These are phyloP conservation scores for Metarhizium guizhouense DNA, from an alignment of 2,329 filamentous ascomycete species.

Conservation along the genomic window DNA sequence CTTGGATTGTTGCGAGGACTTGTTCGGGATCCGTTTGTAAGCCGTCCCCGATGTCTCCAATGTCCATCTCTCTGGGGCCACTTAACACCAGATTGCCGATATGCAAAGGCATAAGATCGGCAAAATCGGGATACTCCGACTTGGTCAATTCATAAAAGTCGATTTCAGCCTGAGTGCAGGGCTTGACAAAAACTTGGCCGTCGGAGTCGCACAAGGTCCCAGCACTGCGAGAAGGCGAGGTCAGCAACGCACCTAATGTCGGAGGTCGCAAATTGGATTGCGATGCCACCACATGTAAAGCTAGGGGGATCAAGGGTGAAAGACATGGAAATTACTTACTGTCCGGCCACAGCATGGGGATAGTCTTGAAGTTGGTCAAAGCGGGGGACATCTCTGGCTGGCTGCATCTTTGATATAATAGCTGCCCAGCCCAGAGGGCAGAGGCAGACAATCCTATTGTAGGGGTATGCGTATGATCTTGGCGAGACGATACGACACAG, in stretches of 20 bases:
- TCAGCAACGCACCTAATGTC: not conserved
- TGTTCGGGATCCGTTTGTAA: constrained; percentile 23
- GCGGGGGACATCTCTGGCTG: constrained; percentile 38
- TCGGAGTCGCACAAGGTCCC: constrained; percentile 79
- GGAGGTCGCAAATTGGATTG: constrained; percentile 10
- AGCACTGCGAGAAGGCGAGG: constrained; percentile 47
- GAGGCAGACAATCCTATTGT: not conserved
- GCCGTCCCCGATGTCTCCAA: constrained; percentile 34
- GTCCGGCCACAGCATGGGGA: constrained; percentile 71
- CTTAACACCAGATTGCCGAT: constrained; percentile 72
- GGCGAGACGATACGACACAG: not conserved
- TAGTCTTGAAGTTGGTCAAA: constrained; percentile 57
- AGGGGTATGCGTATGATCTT: not conserved
- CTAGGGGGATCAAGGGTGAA: not conserved
- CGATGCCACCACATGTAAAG: not conserved
- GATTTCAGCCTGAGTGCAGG: constrained; percentile 78
- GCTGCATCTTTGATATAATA: constrained; percentile 12
- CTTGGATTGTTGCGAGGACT: constrained; percentile 22
- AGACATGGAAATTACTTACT: constrained; percentile 47
- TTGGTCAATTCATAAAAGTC: constrained; percentile 75
- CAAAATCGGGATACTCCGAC: constrained; percentile 61
- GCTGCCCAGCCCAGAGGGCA: not conserved
- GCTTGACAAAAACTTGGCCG: constrained; percentile 87
- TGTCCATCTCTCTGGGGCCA: constrained; percentile 37
- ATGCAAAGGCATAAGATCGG: constrained; percentile 74